phyloP scores from a whole-genome alignment of 257 asterid species.

The Solanum clarkiae region DNA sequence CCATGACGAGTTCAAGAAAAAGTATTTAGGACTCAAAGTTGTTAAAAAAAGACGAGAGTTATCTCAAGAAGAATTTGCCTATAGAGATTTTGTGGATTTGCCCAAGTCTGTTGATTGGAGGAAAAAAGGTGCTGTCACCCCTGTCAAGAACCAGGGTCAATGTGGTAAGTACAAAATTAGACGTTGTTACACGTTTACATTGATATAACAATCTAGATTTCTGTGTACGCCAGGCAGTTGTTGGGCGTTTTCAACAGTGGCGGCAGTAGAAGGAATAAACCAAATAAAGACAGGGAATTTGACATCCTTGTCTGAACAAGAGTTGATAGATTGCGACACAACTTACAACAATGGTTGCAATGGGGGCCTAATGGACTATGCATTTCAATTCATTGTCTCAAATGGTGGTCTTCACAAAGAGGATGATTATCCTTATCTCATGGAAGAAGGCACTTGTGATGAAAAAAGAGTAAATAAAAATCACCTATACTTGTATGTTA shows the following conservation, averaged over 20 bases:
- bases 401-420: slow-evolving; percentile 31
- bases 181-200: too few relatives aligned
- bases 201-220: too few relatives aligned
- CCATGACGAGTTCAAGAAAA: slow-evolving; percentile 52
- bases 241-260: slow-evolving; percentile 9
- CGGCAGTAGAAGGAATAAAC: slow-evolving; percentile 12
- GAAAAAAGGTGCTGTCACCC: slow-evolving; percentile 53
- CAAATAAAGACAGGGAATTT: slow-evolving; percentile 4
- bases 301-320: slow-evolving; percentile 26
- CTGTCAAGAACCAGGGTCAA: slow-evolving; percentile 54
- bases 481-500: neutral
- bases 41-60: slow-evolving; percentile 5
- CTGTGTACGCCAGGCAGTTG: neutral
- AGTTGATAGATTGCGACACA: slow-evolving; percentile 28
- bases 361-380: slow-evolving; percentile 34
- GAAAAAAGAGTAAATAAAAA: slow-evolving; percentile 12
- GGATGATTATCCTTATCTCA: slow-evolving; percentile 27
- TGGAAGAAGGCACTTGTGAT: slow-evolving; percentile 32
- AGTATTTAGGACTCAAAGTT: slow-evolving; percentile 40
- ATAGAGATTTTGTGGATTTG: slow-evolving; percentile 28
- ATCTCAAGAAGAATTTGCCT: slow-evolving; percentile 14
- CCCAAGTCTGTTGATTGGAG: slow-evolving; percentile 63
- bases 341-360: slow-evolving; percentile 25
- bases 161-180: slow-evolving; percentile 13
- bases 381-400: slow-evolving; percentile 15